Evolutionary conservation across 352 stramenopile genomes (phyloP).

Genomic region (Phytophthora kernoviae): DNA sequence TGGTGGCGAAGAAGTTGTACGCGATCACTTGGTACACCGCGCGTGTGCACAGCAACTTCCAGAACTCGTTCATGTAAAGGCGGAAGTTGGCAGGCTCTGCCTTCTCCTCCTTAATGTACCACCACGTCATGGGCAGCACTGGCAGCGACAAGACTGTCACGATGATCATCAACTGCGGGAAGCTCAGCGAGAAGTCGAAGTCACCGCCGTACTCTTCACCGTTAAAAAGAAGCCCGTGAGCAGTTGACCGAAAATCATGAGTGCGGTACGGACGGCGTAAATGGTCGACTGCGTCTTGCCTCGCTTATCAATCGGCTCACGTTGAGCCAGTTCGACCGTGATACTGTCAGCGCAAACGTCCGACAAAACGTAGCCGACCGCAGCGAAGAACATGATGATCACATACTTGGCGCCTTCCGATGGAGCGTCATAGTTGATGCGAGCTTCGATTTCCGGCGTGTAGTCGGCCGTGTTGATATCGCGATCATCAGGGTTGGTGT

Average conservation of each 20-base stretch:
- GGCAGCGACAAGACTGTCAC: conserved; percentile 27
- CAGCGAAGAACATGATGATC: conserved; percentile 74
- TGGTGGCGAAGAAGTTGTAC: conserved; percentile 37
- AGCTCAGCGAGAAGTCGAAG: conserved; percentile 57
- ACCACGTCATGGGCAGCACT: conserved; percentile 39
- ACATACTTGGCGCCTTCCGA: conserved; percentile 56
- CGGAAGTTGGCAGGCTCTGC: conserved; percentile 23
- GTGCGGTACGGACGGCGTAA: conserved; percentile 43
- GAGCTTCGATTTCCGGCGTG: conserved; percentile 26
- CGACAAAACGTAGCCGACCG: conserved; percentile 75
- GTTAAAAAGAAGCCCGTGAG: conserved; percentile 58
- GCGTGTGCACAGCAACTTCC: conserved; percentile 31
- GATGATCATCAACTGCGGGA: conserved; percentile 58
- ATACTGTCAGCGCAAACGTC: conserved; percentile 76
- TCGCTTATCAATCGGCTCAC: conserved; percentile 44
- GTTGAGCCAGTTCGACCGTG: conserved; percentile 48
- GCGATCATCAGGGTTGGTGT: conserved; percentile 27
- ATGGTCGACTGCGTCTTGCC: conserved; percentile 51
- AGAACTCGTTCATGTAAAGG: conserved; percentile 33
- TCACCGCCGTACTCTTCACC: conserved; percentile 54
- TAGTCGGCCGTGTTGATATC: conserved; percentile 23
- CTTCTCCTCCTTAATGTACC: conserved; percentile 40
- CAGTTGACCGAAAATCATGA: conserved; percentile 43
- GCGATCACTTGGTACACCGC: conserved; percentile 46
- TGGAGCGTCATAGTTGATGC: conserved; percentile 40